These are phyloP conservation scores for Fusarium citri DNA, from an alignment of 2,329 filamentous ascomycete species.

Conservation along the genomic window DNA sequence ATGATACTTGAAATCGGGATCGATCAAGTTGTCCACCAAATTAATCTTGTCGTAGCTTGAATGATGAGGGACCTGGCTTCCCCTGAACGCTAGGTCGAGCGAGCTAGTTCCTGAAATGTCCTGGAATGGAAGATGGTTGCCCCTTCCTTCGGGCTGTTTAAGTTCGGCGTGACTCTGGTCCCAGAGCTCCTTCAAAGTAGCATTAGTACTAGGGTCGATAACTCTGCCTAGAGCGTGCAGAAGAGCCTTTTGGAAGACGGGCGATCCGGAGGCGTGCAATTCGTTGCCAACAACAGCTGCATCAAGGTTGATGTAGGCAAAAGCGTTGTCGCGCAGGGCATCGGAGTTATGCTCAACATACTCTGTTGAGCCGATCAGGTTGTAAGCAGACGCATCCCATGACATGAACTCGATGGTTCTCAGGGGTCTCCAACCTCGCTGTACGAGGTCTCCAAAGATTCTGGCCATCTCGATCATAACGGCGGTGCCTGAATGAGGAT, in stretches of 20 bases:
- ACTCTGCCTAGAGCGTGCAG: conserved; percentile 80
- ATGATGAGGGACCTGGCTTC: conserved; percentile 75
- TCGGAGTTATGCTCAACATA: conserved; percentile 89
- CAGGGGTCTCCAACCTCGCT: conserved; percentile 86
- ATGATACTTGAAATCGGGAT: conserved; percentile 87
- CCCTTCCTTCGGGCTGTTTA: conserved; percentile 76
- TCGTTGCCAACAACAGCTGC: conserved; percentile 79
- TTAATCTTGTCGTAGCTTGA: conserved; percentile 92
- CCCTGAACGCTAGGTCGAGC: conserved; percentile 83
- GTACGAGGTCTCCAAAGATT: conserved; percentile 82
- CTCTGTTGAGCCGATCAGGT: conserved; percentile 92
- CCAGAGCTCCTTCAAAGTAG: conserved; percentile 81
- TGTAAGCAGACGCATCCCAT: conserved; percentile 96
- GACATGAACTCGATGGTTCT: conserved; percentile 97
- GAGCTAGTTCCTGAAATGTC: conserved; percentile 90
- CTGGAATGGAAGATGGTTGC: conserved; percentile 92
- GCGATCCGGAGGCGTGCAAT: conserved; percentile 84
- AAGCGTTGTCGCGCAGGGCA: conserved; percentile 75
- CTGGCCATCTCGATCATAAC: conserved; percentile 90
- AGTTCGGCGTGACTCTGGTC: conserved; percentile 71
- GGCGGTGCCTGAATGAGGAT: conserved; percentile 89
- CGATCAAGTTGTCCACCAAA: conserved; percentile 83
- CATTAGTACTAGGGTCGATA: conserved; percentile 76
- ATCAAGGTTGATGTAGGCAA: conserved; percentile 93
- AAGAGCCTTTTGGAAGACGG: conserved; percentile 79